Base-by-base conservation (phyloP, 2,329 filamentous ascomycete species). In the Xylariaceae sp. region DNA sequence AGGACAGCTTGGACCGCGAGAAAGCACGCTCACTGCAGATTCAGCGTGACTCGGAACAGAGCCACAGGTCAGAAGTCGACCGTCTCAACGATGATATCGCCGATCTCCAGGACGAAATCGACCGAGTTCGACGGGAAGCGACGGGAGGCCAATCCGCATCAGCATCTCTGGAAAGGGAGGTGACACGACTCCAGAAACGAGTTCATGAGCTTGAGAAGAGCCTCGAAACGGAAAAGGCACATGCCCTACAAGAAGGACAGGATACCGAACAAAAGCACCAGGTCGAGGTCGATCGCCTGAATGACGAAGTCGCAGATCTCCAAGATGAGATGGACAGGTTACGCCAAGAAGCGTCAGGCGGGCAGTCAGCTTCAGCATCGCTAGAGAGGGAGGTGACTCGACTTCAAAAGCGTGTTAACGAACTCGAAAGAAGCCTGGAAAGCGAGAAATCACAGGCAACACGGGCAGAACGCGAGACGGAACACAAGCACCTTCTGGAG, bases 1-100 rank as follows among this genome's bases (percentile, higher is more conserved):
- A 50, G 32, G 41, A 32, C 16, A 44, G 31, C 22, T 25, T 50
- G 10, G 42, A 40, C 19, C 38, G 39, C 12, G 80, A 86, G 53
- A 87, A 84, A 53, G 70, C 77, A 30, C 59, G 83, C 10, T 61
- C 88, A 12, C 77, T 84, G 50, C 72, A 67, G 30, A 72, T 72
- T 32, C 77, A 83, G 42, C 75, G 73, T 37, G 67, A 76, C 36
- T 60, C 83, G 19, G 64, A 67, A 37, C 54, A 60, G 29, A 65
- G 73, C 42, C 70, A 74, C 40, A 67, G 65, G 39, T 53, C 57
- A 12, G 71, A 77, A 39, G 57, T 76, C 27, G 67, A 73, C 33
- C 64, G 60, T 16, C 53, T 75, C 44, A 42, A 46, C 19, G 44
- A 56, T 35, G 64, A 83, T 56, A 77, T 79, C 14, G 76, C 70